These are phyloP conservation scores for Agrostemma githago DNA, from an alignment of 148 eudicot genomes.

Conservation along the genomic window DNA sequence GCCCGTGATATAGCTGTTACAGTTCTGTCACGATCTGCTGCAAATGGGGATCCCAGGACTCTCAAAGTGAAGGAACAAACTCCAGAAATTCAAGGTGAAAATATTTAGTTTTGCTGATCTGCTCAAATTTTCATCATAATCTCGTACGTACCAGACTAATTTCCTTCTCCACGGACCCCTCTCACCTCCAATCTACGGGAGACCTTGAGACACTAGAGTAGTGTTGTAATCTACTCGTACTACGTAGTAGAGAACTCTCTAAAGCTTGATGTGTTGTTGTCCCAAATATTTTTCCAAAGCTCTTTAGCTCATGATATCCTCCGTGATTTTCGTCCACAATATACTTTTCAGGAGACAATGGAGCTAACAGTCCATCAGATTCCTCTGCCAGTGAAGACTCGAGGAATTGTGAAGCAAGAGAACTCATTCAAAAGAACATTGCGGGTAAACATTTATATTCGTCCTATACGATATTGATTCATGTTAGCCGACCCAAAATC, in stretches of 20 bases:
- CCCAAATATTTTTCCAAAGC: neutral
- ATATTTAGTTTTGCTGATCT: neutral
- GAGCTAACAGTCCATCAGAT: neutral
- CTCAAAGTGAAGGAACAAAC: neutral
- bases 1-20: neutral
- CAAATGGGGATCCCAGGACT: neutral
- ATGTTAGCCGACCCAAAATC: too few relatives aligned
- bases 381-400: neutral
- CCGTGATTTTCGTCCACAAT: neutral
- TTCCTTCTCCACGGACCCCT: too few relatives aligned
- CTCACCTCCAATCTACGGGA: too few relatives aligned
- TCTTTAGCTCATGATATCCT: neutral
- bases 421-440: neutral
- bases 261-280: neutral
- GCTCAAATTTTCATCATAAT: neutral
- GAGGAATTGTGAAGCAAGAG: neutral
- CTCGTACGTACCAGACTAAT: neutral
- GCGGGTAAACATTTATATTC: neutral
- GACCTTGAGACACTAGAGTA: neutral
- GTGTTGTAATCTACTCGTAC: too few relatives aligned
- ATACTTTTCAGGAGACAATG: conserved; percentile 8
- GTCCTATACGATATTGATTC: too few relatives aligned
- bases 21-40: conserved; percentile 2
- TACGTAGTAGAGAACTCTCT: too few relatives aligned
- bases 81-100: conserved; percentile 3